phyloP scores from a whole-genome alignment of 148 eudicot genomes.

The Drosera capensis region DNA sequence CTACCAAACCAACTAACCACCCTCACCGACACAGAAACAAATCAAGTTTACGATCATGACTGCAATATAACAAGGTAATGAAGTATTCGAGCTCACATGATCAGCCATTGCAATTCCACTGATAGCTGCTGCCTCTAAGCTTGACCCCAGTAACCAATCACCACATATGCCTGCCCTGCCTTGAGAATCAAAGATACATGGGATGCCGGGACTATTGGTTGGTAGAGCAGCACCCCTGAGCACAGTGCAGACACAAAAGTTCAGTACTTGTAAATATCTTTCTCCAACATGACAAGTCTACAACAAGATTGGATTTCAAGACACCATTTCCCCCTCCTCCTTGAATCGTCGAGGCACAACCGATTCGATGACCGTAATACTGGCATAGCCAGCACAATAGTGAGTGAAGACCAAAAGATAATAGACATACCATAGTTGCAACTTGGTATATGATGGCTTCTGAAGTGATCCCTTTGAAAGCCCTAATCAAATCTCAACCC shows the following conservation, averaged over 20 bases:
- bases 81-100: slow-evolving; percentile 33
- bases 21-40: not conserved
- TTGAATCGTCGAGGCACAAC: no score
- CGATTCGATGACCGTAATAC: no score
- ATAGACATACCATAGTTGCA: slow-evolving; percentile 60
- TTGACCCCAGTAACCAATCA: slow-evolving; percentile 95
- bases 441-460: slow-evolving; percentile 53
- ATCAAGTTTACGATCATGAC: not conserved
- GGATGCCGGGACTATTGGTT: slow-evolving; percentile 73
- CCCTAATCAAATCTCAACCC: slow-evolving; percentile 72
- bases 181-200: slow-evolving; percentile 89
- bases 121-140: slow-evolving; percentile 81
- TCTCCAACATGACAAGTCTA: no score
- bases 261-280: no score
- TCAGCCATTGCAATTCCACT: slow-evolving; percentile 91
- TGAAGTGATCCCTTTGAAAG: slow-evolving; percentile 42
- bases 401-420: no score
- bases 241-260: no score
- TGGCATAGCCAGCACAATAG: no score
- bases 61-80: not conserved
- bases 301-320: no score
- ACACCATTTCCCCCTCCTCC: no score
- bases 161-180: slow-evolving; percentile 98
- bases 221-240: slow-evolving; percentile 99
- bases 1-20: no score